These are phyloP conservation scores for Apiotrichum gamsii DNA, from an alignment of 1,284 basidiomycete genomes.

Conservation along the genomic window DNA sequence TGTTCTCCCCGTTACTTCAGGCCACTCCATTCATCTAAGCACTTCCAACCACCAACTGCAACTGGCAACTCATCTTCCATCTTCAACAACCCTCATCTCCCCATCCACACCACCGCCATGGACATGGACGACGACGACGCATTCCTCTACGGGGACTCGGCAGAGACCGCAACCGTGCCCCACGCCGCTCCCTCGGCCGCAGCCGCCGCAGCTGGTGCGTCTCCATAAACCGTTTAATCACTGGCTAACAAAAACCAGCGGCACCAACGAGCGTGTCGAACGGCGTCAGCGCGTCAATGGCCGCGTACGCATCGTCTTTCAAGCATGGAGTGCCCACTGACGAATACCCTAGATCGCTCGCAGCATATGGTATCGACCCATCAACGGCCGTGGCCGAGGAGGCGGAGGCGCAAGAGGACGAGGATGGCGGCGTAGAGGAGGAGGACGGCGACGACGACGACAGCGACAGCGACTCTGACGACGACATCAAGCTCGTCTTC, in stretches of 20 bases:
- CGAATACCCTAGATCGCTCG: conserved; percentile 28
- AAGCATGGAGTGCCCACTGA: background rate
- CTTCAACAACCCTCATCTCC: background rate
- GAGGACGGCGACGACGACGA: conserved; percentile 33
- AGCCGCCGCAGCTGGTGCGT: background rate
- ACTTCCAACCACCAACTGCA: too few relatives aligned
- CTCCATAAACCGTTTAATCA: background rate
- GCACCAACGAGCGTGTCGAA: too few relatives aligned
- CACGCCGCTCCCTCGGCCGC: conserved; percentile 3
- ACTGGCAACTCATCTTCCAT: too few relatives aligned
- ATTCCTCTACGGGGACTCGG: conserved; percentile 42
- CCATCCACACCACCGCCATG: conserved; percentile 15
- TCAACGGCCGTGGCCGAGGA: conserved; percentile 25
- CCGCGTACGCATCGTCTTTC: conserved; percentile 19
- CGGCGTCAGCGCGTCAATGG: conserved; percentile 26
- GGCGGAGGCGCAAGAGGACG: conserved; percentile 28
- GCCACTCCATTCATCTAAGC: too few relatives aligned
- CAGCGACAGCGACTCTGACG: conserved; percentile 47
- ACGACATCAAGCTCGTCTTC: conserved; percentile 47
- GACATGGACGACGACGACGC: conserved; percentile 45
- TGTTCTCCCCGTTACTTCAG: too few relatives aligned
- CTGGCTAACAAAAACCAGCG: background rate
- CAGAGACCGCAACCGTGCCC: too few relatives aligned
- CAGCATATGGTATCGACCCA: conserved; percentile 43
- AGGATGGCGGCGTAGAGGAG: conserved; percentile 41